phyloP scores from a whole-genome alignment of 805 yeast species.

The Scheffersomyces coipomensis region DNA sequence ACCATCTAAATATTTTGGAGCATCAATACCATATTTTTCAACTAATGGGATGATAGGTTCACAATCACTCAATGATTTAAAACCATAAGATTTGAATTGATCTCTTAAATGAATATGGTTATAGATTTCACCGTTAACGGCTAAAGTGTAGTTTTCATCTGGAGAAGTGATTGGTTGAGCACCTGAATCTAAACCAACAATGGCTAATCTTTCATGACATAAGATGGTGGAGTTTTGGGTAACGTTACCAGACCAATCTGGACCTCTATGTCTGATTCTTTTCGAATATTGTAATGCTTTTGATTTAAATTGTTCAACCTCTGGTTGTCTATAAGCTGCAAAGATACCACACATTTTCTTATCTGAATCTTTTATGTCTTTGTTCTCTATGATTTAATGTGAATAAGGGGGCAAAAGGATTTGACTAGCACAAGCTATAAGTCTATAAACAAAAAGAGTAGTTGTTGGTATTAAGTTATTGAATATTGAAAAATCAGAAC shows the following conservation, averaged over 20 bases:
- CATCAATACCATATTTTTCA: slow-evolving; percentile 81
- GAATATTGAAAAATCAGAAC: background rate
- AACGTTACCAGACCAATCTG: slow-evolving; percentile 97
- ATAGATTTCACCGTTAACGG: slow-evolving; percentile 98
- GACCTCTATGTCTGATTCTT: slow-evolving; percentile 97
- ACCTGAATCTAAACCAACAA: slow-evolving; percentile 96
- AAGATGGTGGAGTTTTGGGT: slow-evolving; percentile 77
- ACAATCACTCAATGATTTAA: slow-evolving; percentile 90
- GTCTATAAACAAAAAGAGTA: background rate
- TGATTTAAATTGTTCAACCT: slow-evolving; percentile 76
- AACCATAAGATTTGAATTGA: slow-evolving; percentile 68
- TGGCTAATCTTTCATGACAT: slow-evolving; percentile 94
- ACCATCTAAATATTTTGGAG: slow-evolving; percentile 93
- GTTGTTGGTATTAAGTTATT: background rate
- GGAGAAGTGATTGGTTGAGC: slow-evolving; percentile 92
- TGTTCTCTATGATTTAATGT: background rate
- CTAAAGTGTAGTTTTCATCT: slow-evolving; percentile 69
- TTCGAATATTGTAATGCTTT: slow-evolving; percentile 88
- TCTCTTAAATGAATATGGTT: slow-evolving; percentile 90
- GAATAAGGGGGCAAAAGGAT: background rate
- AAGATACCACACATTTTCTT: slow-evolving; percentile 94
- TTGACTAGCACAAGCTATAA: no score
- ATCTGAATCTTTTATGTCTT: no score
- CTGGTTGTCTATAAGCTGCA: slow-evolving; percentile 83
- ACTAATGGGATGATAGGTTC: slow-evolving; percentile 95